These are phyloP conservation scores for Talaromyces sp. DNA, from an alignment of 2,329 filamentous ascomycete species.

Conservation along the genomic window DNA sequence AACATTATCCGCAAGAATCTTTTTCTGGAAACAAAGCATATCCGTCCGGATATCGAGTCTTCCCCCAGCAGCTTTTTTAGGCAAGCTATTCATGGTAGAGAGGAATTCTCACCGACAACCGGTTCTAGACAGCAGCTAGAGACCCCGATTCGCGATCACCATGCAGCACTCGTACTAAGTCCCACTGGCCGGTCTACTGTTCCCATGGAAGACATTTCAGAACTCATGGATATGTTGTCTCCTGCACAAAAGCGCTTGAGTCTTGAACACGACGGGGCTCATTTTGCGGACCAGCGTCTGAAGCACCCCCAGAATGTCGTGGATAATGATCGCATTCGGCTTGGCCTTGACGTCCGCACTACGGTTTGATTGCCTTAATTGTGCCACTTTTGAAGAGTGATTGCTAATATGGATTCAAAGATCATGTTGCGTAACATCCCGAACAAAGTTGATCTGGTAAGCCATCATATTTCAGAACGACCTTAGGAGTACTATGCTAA, in stretches of 20 bases:
- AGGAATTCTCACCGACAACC: constrained; percentile 2
- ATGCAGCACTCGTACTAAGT: constrained; percentile 20
- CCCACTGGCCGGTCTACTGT: constrained; percentile 38
- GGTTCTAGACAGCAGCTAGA: constrained; percentile 1
- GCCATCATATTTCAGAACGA: constrained; percentile 18
- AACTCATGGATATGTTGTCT: constrained; percentile 21
- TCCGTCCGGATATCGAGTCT: constrained; percentile 27
- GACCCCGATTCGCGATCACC: constrained; percentile 7
- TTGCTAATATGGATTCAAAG: constrained; percentile 37
- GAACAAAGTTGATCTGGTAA: constrained; percentile 70
- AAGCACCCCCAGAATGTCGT: constrained; percentile 40
- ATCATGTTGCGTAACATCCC: constrained; percentile 96
- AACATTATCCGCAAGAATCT: constrained; percentile 20
- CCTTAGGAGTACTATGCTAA: constrained; percentile 4
- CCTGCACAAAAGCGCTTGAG: not conserved
- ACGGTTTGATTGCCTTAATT: constrained; percentile 51
- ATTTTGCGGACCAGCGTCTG: constrained; percentile 24
- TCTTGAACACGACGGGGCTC: constrained; percentile 19
- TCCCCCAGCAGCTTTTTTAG: constrained; percentile 7
- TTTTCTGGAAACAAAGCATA: constrained; percentile 25
- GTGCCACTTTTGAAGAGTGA: constrained; percentile 3
- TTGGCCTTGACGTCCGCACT: constrained; percentile 69
- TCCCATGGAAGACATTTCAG: constrained; percentile 29
- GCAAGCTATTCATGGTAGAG: constrained; percentile 4
- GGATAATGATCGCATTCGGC: constrained; percentile 39